Base-by-base conservation (phyloP, 768 basidiomycete genomes). In the Pleurotus tuber-regium region DNA sequence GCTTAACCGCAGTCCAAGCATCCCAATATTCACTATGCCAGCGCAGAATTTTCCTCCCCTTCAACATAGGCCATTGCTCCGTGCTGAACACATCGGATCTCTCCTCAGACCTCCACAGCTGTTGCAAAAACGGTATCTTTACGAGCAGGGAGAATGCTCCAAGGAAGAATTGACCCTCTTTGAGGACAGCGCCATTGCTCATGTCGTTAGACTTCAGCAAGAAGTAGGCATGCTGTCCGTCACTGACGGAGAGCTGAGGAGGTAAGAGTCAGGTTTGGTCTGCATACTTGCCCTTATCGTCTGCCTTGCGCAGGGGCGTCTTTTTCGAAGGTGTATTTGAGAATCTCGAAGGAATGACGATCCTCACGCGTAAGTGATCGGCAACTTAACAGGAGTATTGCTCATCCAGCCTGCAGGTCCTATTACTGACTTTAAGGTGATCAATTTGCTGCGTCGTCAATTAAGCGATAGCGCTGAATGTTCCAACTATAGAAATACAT, bases 281-380 rank as follows among this genome's bases (percentile, higher is more conserved):
- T 47, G 21, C 21, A 11, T 21, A 8, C 21, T 16, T n/a, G 12
- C n/a, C 18, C 24, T 28, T 46, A 31, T 42, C 36, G 26, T 47
- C 26, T 7, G 56, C 12, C 18, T 18, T 12, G 23, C 25, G 4
- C 61, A 84, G 83, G 57, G 70, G 70, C 39, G 68, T 75, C 65
- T 86, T 83, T 63, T 84, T 72, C 50, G 81, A 86, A 40, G 84
- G 84, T 16, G 81, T 86, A 25, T 85, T 85, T 62, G 77, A 86
- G 58, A 82, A 77, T 48, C 64, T 88, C 33, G 78, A 82, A 43
- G 85, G 85, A 42, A 85, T 86, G 79, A 71, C 70, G 43, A 67
- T 82, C 47, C 75, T 77, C 4, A 72, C 76, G 33, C 71, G 81
- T 82, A 50, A 28, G 67, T 58, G 42, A 35, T 51, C 47, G 31